Base-by-base conservation (phyloP, 176 grass and related monocot species). In the Oryza meridionalis region DNA sequence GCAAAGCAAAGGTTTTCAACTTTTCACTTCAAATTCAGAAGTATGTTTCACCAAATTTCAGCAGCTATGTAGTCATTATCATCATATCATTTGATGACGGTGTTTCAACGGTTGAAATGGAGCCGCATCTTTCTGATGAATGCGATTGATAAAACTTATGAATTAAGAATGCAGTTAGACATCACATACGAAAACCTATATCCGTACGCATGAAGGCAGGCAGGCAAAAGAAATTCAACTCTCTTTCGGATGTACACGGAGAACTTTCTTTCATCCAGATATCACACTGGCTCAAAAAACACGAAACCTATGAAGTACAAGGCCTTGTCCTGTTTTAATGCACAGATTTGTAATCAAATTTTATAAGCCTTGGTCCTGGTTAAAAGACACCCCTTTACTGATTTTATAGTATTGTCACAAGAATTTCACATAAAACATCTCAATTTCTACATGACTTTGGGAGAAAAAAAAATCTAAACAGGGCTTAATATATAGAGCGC, bases 61-160 rank as follows among this genome's bases (percentile, higher is more conserved):
- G 26, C 50, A 14, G 75, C 16, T 46, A 55, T 11, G 22, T 70
- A 5, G 65, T 31, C 49, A 47, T 22, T 85, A 14, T 85, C 66
- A 32, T 46, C 15, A 25, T 55, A 69, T 77, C 65, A 85, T 71
- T 62, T 46, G 49, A 78, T 63, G 7, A 25, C 9, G 33, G 50
- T 63, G 25, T 44, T 85, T 63, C 75, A 79, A 85, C 67, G 67
- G 75, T 79, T 79, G 38, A 64, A 78, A 64, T 79, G 40, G 4
- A 35, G 24, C 51, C 38, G 15, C 19, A 47, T 37, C 67, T 79
- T 64, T 78, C 62, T 26, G 31, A 33, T 11, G 26, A 70, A 11
- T 63, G 29, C 46, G 83, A 47, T 71, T 59, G 67, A 63, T 63
- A 19, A 71, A 63, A 44, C 16, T 70, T 70, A 44, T 64, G 2